Evolutionary conservation across 495 filamentous ascomycete genomes (phyloP), one percentile per base, ranked within the genome.

Genomic region (Chaetomium tenue): DNA sequence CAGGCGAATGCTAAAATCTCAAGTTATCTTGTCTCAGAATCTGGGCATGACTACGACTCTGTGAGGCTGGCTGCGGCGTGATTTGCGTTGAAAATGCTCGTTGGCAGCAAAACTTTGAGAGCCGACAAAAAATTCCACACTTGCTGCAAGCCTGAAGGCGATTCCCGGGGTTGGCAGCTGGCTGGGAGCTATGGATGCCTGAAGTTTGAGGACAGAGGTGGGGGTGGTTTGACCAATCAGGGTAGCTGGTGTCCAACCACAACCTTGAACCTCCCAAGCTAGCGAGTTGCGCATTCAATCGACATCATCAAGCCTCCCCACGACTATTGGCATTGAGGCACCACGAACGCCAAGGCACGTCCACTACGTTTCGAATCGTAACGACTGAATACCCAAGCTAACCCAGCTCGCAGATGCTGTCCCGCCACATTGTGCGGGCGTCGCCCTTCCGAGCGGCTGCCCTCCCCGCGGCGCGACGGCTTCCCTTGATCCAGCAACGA

Each of bases 31-130:
- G 72, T 84, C 75, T 67, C 74, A 75, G 83, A 83, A 70, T 91
- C 84, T 91, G 81, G 79, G 77, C 84, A 84, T 84, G 82, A 82
- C 79, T 77, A 80, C 76, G 69, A 64, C 63, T 71, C 74, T 74
- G 63, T 70, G 70, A 69, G 70, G 76, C 66, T 63, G 68, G 70
- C 70, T 74, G 74, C 75, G 68, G 75, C 78, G 72, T 58, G 74
- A 73, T 76, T 70, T 70, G 73, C 71, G 60, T 56, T 23, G 68
- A 67, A 78, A 76, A 71, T 58, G 47, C 37, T 63, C 42, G 68
- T 80, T 71, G 71, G 76, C 76, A 75, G 79, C 77, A 75, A 77
- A 78, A 68, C 71, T 79, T 81, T 79, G 77, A 75, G 59, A 68
- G 65, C 67, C 66, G 68, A 42, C 68, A 71, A 74, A 77, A 72